phyloP scores from a whole-genome alignment of 2,329 filamentous ascomycete species.

The Graphiopsis chlorocephala region DNA sequence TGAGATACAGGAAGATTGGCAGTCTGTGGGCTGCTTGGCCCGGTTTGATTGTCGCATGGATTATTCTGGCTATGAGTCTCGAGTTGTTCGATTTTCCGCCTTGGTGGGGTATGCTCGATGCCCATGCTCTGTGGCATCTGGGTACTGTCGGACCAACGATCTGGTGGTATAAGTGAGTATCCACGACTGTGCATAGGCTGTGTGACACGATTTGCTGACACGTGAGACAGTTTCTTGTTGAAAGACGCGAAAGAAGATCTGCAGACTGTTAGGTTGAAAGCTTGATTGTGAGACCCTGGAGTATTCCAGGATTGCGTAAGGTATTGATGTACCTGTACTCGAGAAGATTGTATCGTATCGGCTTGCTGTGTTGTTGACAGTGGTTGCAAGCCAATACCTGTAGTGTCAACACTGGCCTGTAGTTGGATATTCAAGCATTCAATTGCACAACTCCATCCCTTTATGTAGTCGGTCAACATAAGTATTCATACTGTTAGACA shows the following conservation, averaged over 20 bases:
- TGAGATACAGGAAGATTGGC: slow-evolving; percentile 67
- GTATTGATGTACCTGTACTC: background rate
- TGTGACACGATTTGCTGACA: slow-evolving; percentile 13
- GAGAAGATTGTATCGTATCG: no score
- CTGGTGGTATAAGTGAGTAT: slow-evolving; percentile 89
- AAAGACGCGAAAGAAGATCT: slow-evolving; percentile 84
- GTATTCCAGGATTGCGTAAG: background rate
- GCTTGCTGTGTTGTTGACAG: background rate
- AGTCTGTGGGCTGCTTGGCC: slow-evolving; percentile 85
- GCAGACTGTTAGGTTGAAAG: slow-evolving; percentile 69
- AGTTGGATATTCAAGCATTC: background rate
- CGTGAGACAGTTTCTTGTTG: slow-evolving; percentile 69
- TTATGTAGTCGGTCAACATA: background rate
- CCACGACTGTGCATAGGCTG: background rate
- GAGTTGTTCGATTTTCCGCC: slow-evolving; percentile 94
- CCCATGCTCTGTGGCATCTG: slow-evolving; percentile 93
- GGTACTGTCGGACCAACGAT: slow-evolving; percentile 85
- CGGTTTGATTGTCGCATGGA: slow-evolving; percentile 85
- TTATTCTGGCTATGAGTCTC: slow-evolving; percentile 90
- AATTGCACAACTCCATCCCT: background rate
- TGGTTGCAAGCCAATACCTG: background rate
- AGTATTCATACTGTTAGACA: background rate
- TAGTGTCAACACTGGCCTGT: background rate
- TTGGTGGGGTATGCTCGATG: slow-evolving; percentile 77
- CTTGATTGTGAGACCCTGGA: slow-evolving; percentile 40